Percentiles rank a stretch among this genome's conserved stretches.
phyloP scores from a whole-genome alignment of 1,139 yeast species.

The Geotrichum restrictum region DNA sequence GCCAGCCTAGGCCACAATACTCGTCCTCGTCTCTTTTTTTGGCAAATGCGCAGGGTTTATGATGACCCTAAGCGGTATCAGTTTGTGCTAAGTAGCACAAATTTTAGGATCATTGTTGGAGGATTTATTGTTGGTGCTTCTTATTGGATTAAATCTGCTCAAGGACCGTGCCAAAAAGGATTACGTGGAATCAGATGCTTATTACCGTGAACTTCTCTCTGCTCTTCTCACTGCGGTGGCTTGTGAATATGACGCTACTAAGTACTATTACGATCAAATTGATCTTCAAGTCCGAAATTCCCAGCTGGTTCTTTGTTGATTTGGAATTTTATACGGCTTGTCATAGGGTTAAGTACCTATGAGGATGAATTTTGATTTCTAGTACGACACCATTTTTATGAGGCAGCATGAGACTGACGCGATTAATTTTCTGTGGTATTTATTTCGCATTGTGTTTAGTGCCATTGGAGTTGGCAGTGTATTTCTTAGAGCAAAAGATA shows the following conservation, averaged over 20 bases:
- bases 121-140: slow-evolving; percentile 74
- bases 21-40: slow-evolving; percentile 67
- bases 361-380: slow-evolving; percentile 41
- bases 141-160: slow-evolving; percentile 63
- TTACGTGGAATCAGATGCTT: slow-evolving; percentile 40
- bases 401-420: slow-evolving; percentile 29
- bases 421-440: slow-evolving; percentile 37
- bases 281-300: slow-evolving; percentile 35
- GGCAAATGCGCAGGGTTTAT: slow-evolving; percentile 84
- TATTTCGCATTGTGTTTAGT: slow-evolving; percentile 64
- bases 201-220: slow-evolving; percentile 39
- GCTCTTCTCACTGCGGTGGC: slow-evolving; percentile 41
- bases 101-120: slow-evolving; percentile 60
- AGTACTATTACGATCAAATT: slow-evolving; percentile 31
- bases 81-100: slow-evolving; percentile 75
- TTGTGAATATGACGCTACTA: slow-evolving; percentile 37
- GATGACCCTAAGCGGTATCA: slow-evolving; percentile 81
- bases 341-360: slow-evolving; percentile 41
- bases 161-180: slow-evolving; percentile 46
- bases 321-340: slow-evolving; percentile 36
- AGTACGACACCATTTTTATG: slow-evolving; percentile 41
- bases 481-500: slow-evolving; percentile 82
- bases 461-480: slow-evolving; percentile 82
- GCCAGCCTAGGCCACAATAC: slow-evolving; percentile 8
- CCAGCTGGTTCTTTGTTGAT: slow-evolving; percentile 30